Percentiles rank a stretch among this genome's conserved stretches.
phyloP scores from a whole-genome alignment of 2,329 filamentous ascomycete species.

The Xylaria sp. region DNA sequence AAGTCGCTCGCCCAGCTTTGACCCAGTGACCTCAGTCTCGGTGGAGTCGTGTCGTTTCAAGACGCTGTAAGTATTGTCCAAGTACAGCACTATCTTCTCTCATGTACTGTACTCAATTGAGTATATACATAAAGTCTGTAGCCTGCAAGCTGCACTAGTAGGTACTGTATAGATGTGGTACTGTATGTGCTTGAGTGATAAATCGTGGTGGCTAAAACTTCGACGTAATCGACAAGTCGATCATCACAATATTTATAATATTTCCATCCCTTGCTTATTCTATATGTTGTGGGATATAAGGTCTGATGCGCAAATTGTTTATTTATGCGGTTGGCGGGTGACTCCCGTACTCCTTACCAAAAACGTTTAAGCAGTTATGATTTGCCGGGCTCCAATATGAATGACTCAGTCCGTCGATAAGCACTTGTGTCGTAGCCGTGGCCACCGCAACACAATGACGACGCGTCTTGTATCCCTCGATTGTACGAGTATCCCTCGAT shows the following conservation, averaged over 20 bases:
- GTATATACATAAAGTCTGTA: no score
- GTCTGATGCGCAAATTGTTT: slow-evolving; percentile 16
- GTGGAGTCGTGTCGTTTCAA: no score
- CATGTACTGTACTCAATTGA: no score
- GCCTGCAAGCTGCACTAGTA: no score
- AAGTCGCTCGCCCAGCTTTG: background rate
- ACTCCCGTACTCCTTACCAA: background rate
- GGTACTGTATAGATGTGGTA: no score
- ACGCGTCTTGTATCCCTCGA: background rate
- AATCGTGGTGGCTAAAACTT: background rate
- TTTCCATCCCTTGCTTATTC: background rate
- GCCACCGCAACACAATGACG: slow-evolving; percentile 7
- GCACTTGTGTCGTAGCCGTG: background rate
- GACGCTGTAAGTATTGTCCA: no score
- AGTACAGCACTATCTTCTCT: no score
- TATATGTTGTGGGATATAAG: background rate
- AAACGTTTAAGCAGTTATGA: background rate
- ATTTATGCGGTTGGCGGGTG: slow-evolving; percentile 24
- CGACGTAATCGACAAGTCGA: background rate
- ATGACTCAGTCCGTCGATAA: background rate
- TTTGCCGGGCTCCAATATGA: background rate
- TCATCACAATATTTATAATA: slow-evolving; percentile 10
- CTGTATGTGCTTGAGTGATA: no score
- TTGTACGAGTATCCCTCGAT: background rate
- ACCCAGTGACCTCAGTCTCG: slow-evolving; percentile 18